phyloP scores from a whole-genome alignment of 192 early-diverging fungal genomes.

The Backusella australiensis region DNA sequence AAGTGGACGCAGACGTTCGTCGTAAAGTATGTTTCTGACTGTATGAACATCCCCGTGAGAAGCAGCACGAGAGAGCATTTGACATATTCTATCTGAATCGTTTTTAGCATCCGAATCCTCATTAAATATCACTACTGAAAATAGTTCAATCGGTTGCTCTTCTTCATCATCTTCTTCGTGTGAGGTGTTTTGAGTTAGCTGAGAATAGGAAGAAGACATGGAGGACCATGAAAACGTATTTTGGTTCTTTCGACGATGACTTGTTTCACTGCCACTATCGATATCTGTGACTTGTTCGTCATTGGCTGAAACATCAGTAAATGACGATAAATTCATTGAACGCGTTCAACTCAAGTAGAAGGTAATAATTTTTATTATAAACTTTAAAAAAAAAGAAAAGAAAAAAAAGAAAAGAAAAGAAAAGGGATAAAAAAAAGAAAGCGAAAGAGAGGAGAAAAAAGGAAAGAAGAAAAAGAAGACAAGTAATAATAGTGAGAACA shows the following conservation, averaged over 20 bases:
- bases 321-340: neutral
- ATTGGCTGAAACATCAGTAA: constrained; percentile 1
- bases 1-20: constrained; percentile 29
- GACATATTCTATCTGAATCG: neutral
- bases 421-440: neutral
- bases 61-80: constrained; percentile 10
- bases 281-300: neutral
- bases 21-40: neutral
- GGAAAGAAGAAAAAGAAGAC: neutral
- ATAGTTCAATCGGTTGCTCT: neutral
- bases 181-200: neutral
- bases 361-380: constrained; percentile 1
- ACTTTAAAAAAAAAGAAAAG: constrained; percentile 4
- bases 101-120: neutral
- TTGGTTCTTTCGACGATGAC: neutral
- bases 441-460: neutral
- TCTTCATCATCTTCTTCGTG: neutral
- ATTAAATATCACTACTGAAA: neutral
- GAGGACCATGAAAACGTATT: constrained; percentile 17
- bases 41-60: constrained; percentile 7
- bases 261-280: neutral
- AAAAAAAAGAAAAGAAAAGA: neutral
- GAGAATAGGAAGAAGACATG: neutral
- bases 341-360: neutral
- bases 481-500: neutral